Base-by-base conservation (phyloP, 2,329 filamentous ascomycete genomes). In the Ilyonectria sp. region DNA sequence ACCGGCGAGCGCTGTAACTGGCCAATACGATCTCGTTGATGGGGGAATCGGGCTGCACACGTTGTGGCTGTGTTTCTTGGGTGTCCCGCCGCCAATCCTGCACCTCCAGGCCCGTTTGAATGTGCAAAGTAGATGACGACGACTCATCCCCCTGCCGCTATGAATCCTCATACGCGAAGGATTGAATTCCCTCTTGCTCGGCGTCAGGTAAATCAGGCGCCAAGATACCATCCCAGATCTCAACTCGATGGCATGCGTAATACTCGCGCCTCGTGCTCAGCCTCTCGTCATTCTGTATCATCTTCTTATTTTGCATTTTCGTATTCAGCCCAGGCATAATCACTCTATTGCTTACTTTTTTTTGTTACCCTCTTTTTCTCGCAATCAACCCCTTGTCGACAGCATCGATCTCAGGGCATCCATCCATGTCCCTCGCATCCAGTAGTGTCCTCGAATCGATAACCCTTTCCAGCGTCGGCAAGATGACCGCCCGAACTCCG, bases 401-500 rank as follows among this genome's bases (percentile, higher is more conserved):
- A 21, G 21, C 21, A 52, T 21, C 29, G 50, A 53, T 52, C 26
- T 17, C 46, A 49, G 26, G 21, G 7, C 29, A 19, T 23, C 56
- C 56, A 35, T 59, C 55, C 10, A 29, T 33, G 49, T 29, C 37
- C 19, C 44, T 46, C 40, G 15, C 8, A 46, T 31, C 33, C 35
- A 63, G 52, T 33, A n/a, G 33, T 5, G 15, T 2, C 1, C 56
- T 49, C 50, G 40, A 56, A 57, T 23, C 43, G n/a, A 23, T 61
- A 52, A 15, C 63, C 52, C n/a, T 19, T 43, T 54, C 43, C 19
- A 43, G 62, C 21, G n/a, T 31, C 65, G 65, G 65, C 49, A 19
- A 23, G 60, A 56, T 44, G 10, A 35, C 49, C 49, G n/a, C 49
- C 64, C 64, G 59, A 62, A 63, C 49, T 56, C 63, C 63, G 50